Percentiles rank a stretch among this genome's conserved stretches.
phyloP scores from a whole-genome alignment of 345 rosid species.

The Camelina sativa region DNA sequence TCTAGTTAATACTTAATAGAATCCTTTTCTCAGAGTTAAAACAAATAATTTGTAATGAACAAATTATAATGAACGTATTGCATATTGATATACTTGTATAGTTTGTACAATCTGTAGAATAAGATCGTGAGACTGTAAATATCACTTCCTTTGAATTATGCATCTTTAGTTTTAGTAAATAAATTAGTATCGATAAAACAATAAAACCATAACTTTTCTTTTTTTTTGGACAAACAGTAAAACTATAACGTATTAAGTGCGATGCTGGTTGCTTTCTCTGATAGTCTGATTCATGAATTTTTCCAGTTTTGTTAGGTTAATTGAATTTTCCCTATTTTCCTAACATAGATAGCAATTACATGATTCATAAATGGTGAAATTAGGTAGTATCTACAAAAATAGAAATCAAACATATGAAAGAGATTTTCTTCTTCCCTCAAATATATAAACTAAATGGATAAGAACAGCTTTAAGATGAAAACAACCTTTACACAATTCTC shows the following conservation, averaged over 20 bases:
- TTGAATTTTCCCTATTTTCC: conserved; percentile 24
- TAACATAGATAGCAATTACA: conserved; percentile 20
- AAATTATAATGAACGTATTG: not conserved
- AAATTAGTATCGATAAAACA: not conserved
- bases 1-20: not conserved
- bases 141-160: not conserved
- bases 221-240: too few species aligned
- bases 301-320: conserved; percentile 29
- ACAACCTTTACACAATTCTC: not conserved
- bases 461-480: conserved; percentile 27
- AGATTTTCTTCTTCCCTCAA: conserved; percentile 24
- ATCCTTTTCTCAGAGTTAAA: not conserved
- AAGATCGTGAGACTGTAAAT: not conserved
- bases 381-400: conserved; percentile 35
- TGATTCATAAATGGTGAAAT: conserved; percentile 30
- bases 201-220: too few species aligned
- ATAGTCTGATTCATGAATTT: conserved; percentile 17
- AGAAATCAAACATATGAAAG: conserved; percentile 24
- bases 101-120: not conserved
- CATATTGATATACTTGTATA: not conserved
- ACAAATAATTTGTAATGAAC: too few species aligned
- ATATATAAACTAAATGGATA: conserved; percentile 34
- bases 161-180: not conserved
- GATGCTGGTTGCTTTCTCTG: conserved; percentile 6
- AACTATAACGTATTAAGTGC: not conserved